Base-by-base conservation (phyloP, 495 filamentous ascomycete genomes). In the Parmelia sp. region DNA sequence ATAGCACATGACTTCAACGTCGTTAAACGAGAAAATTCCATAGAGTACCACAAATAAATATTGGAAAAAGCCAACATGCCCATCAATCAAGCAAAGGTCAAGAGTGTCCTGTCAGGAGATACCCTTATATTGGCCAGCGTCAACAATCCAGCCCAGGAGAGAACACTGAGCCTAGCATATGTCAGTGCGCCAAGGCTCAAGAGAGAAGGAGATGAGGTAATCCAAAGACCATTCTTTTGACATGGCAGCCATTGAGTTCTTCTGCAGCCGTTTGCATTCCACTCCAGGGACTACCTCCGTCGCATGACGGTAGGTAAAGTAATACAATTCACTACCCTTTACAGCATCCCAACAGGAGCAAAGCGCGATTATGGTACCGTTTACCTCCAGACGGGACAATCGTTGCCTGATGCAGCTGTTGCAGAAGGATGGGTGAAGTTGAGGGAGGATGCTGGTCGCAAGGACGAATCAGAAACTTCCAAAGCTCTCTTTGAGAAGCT, bases 31-130 rank as follows among this genome's bases (percentile, higher is more conserved):
- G 15, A 33, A 21, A 31, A 15, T 33, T 55, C 29, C n/a, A n/a
- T 12, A n/a, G 27, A 15, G 17, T 23, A 11, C 29, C 15, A 33
- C 23, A 4, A 21, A 55, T 3, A 33, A 12, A 21, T 21, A 21
- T 55, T 12, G 19, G 9, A 11, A n/a, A 51, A 21, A 33, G 27
- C 11, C 51, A 8, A 12, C 2, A 71, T 68, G 69, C 64, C 69
- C 11, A 61, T 68, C 21, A 70, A 80, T 61, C 80, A 83, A 78
- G 94, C 88, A 70, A 92, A 88, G 69, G 92, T 97, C 71, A 99
- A 99, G 82, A 88, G 85, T 62, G 92, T 94, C 56, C 79, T 92
- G 65, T 96, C 92, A 66, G 95, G 95, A 62, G 95, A 97, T 78
- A 96, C 91, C 17, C 75, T 97, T 33, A 79, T 97, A 64, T 79